Conservation (phyloP, 1,139 yeast species). For the Yamadazyma aaseri region DNA sequence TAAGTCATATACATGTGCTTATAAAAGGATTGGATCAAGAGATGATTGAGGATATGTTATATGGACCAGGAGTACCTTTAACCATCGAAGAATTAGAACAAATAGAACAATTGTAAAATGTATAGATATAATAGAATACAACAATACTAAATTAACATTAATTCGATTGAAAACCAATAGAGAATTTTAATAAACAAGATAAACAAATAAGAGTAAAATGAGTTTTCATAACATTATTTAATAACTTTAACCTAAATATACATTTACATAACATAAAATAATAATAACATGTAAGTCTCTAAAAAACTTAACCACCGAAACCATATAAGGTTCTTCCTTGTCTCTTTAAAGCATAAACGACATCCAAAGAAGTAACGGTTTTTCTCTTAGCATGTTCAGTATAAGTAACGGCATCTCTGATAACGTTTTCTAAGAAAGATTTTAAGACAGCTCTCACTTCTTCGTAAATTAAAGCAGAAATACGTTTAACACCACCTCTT, state of each 20-base stretch:
- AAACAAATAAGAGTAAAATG: background rate
- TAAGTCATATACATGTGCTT: slow-evolving; percentile 61
- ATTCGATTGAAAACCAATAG: no score
- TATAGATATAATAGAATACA: no score
- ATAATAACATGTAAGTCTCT: background rate
- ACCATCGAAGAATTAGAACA: slow-evolving; percentile 17
- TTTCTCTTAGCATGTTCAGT: slow-evolving; percentile 99
- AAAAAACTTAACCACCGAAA: slow-evolving; percentile 86
- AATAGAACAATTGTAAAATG: no score
- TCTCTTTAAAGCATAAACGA: slow-evolving; percentile 99
- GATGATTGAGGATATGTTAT: slow-evolving; percentile 20
- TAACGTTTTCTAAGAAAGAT: slow-evolving; percentile 94
- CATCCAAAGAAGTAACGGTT: slow-evolving; percentile 98
- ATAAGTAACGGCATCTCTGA: slow-evolving; percentile 98
- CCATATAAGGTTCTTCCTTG: slow-evolving; percentile 99
- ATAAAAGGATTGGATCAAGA: slow-evolving; percentile 33
- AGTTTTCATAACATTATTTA: slow-evolving; percentile 5
- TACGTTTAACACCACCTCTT: slow-evolving; percentile 99
- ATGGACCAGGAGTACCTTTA: slow-evolving; percentile 21
- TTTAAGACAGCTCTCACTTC: slow-evolving; percentile 97
- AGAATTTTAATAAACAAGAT: no score
- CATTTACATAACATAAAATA: slow-evolving; percentile 4
- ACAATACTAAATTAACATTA: no score
- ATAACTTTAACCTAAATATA: slow-evolving; percentile 3
- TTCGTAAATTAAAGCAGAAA: slow-evolving; percentile 97